A percentile compares a stretch with the other conserved stretches of the same genome.
phyloP scores from a whole-genome alignment of 306 rosid species.

The Sphenostylis stenocarpa region DNA sequence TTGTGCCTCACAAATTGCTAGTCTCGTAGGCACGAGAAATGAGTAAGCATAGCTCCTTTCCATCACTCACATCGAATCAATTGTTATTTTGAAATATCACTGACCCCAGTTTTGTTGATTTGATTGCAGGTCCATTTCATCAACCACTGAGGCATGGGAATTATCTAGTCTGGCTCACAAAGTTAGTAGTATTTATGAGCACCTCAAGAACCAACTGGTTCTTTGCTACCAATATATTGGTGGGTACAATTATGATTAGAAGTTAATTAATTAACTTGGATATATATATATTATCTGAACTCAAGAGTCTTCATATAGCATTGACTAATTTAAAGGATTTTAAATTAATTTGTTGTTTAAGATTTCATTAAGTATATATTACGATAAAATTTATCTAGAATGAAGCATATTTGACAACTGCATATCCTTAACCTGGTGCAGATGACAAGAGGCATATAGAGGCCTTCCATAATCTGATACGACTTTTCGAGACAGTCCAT shows the following conservation, averaged over 20 bases:
- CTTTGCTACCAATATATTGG: conserved; percentile 62
- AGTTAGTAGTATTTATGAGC: conserved; percentile 57
- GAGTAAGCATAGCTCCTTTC: conserved; percentile 55
- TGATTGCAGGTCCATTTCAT: conserved; percentile 49
- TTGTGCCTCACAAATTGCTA: conserved; percentile 61
- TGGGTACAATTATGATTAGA: conserved; percentile 27
- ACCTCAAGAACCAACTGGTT: conserved; percentile 57
- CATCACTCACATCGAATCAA: not conserved
- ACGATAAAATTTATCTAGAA: not conserved
- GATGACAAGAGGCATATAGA: conserved; percentile 62
- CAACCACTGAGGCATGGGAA: conserved; percentile 78
- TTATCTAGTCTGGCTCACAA: conserved; percentile 75
- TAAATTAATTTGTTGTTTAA: not conserved
- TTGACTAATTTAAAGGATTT: conserved; percentile 19
- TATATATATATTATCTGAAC: not conserved
- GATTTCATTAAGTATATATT: not conserved
- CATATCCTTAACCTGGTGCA: conserved; percentile 35
- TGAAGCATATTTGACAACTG: not conserved
- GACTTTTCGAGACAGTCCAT: conserved; percentile 51
- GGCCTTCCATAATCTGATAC: conserved; percentile 52
- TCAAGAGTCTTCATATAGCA: not conserved
- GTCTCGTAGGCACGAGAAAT: conserved; percentile 56
- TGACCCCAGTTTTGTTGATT: not conserved
- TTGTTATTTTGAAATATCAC: not conserved
- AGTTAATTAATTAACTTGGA: not conserved